Evolutionary conservation across 148 eudicot genomes (phyloP).

Genomic region (Nyssa sinensis): DNA sequence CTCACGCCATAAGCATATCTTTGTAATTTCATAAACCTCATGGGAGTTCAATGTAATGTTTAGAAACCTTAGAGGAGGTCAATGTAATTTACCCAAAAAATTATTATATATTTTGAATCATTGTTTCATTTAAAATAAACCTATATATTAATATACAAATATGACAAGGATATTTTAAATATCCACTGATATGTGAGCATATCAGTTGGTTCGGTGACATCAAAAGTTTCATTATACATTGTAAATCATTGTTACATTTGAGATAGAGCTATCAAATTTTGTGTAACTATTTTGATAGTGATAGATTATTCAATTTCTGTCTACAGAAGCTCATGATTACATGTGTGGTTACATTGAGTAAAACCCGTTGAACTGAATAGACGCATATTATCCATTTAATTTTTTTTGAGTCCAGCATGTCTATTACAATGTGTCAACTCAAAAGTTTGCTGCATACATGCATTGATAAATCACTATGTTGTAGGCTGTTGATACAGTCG

Average conservation of each 20-base stretch:
- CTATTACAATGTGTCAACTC: background rate
- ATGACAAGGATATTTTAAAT: background rate
- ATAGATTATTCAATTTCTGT: background rate
- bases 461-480: slow-evolving; percentile 14
- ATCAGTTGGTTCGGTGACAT: background rate
- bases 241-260: background rate
- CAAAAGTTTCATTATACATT: no score
- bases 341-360: background rate
- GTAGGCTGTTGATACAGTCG: slow-evolving; percentile 90
- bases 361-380: background rate
- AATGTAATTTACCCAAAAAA: no score
- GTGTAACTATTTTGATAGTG: no score
- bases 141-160: no score
- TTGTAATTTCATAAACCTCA: no score
- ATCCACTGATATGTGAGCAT: background rate
- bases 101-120: no score
- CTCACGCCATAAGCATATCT: no score
- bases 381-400: background rate
- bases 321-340: background rate
- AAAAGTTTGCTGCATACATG: background rate
- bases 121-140: no score
- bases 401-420: background rate
- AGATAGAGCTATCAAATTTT: background rate
- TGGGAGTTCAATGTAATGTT: no score
- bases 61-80: no score